These are phyloP conservation scores for Catharanthus roseus DNA, from an alignment of 257 asterid genomes.

Conservation along the genomic window DNA sequence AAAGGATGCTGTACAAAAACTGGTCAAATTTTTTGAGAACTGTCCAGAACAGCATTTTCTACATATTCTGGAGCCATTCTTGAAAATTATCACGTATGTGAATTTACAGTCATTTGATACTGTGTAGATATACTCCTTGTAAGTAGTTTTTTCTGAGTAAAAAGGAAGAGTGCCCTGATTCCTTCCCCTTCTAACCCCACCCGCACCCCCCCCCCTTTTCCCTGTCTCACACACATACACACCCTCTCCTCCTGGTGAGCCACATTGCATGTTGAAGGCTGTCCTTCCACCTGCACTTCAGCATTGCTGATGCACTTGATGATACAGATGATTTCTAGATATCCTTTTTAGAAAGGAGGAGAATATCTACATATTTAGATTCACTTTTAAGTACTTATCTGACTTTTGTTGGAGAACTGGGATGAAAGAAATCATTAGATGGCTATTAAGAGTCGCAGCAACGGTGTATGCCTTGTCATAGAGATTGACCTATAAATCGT, in stretches of 20 bases:
- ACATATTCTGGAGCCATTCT: slow-evolving; percentile 92
- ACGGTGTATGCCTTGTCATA: neutral
- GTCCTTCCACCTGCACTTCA: neutral
- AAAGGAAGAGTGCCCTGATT: neutral
- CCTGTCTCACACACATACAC: too few relatives aligned
- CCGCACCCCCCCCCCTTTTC: too few relatives aligned
- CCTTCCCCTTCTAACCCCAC: too few relatives aligned
- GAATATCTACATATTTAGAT: neutral
- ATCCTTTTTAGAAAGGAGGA: neutral
- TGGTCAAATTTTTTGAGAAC: slow-evolving; percentile 83
- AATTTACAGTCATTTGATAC: slow-evolving; percentile 1
- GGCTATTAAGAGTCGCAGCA: too few relatives aligned
- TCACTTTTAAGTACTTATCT: neutral
- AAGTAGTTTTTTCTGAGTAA: neutral
- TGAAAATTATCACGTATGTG: slow-evolving; percentile 94
- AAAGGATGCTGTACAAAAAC: slow-evolving; percentile 87
- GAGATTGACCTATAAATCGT: neutral
- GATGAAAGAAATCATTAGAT: too few relatives aligned
- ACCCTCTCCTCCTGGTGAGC: too few relatives aligned
- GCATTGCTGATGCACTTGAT: neutral
- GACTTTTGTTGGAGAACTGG: too few relatives aligned
- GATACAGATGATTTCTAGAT: neutral
- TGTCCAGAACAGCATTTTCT: slow-evolving; percentile 95
- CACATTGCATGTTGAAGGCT: neutral
- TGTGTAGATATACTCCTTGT: neutral